These are phyloP conservation scores for Arxiozyma slooffiae DNA, from an alignment of 1,139 yeast genomes.

Conservation along the genomic window DNA sequence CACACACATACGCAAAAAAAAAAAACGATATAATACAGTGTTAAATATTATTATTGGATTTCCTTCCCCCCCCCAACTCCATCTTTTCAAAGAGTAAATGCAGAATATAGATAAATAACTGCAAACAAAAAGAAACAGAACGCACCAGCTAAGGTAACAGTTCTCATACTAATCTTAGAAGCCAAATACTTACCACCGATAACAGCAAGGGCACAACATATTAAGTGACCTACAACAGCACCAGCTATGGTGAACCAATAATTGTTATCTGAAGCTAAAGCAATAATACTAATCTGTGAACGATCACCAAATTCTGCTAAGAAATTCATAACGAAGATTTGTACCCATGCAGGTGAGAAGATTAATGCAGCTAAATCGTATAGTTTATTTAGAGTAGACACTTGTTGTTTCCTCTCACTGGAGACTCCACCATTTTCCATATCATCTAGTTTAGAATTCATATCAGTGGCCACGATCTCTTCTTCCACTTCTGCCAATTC, in stretches of 20 bases:
- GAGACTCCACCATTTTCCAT: constrained; percentile 45
- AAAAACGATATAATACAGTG: background rate
- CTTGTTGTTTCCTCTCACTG: constrained; percentile 7
- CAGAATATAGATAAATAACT: constrained; percentile 65
- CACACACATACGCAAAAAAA: background rate
- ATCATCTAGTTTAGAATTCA: constrained; percentile 42
- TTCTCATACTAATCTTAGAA: constrained; percentile 79
- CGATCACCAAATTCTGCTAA: constrained; percentile 99
- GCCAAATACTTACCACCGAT: constrained; percentile 88
- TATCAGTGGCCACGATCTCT: constrained; percentile 62
- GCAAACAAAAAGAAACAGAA: constrained; percentile 76
- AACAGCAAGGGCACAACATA: constrained; percentile 92
- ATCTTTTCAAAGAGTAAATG: constrained; percentile 25
- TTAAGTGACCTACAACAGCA: constrained; percentile 78
- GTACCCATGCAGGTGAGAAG: constrained; percentile 86
- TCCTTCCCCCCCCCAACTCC: no score
- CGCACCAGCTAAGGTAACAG: constrained; percentile 87
- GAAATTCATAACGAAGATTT: constrained; percentile 91
- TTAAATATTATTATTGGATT: no score
- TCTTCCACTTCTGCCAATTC: constrained; percentile 96
- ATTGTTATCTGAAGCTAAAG: constrained; percentile 95
- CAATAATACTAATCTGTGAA: constrained; percentile 94
- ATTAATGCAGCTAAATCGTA: constrained; percentile 50
- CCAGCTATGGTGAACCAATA: constrained; percentile 87
- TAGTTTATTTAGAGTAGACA: constrained; percentile 18